Evolutionary conservation across 2,329 filamentous ascomycete genomes (phyloP).

Genomic region (Penicillium oxalicum): DNA sequence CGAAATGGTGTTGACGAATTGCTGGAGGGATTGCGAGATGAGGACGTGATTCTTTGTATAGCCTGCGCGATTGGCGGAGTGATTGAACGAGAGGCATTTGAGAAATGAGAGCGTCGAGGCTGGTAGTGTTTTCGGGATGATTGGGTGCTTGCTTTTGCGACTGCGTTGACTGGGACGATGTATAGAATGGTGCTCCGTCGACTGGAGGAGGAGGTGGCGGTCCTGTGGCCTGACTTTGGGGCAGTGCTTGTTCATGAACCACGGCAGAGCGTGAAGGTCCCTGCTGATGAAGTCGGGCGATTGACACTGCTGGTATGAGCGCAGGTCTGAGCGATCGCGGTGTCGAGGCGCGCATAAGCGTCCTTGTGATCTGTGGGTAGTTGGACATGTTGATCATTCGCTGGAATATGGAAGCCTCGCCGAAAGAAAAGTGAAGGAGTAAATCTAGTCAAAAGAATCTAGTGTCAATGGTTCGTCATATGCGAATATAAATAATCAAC

Average conservation of each 20-base stretch:
- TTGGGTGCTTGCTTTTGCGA: not conserved
- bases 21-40: slow-evolving; percentile 72
- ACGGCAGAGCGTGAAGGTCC: slow-evolving; percentile 20
- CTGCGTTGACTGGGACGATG: slow-evolving; percentile 2
- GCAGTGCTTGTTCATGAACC: slow-evolving; percentile 20
- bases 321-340: not conserved
- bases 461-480: too few species aligned
- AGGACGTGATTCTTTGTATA: slow-evolving; percentile 68
- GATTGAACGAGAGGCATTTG: slow-evolving; percentile 61
- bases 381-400: slow-evolving; percentile 6
- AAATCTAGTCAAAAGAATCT: too few species aligned
- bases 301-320: slow-evolving; percentile 2
- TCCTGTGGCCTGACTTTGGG: slow-evolving; percentile 10
- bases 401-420: not conserved
- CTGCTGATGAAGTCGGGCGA: slow-evolving; percentile 17
- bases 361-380: slow-evolving; percentile 7
- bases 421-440: not conserved
- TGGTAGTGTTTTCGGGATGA: not conserved
- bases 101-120: slow-evolving; percentile 23
- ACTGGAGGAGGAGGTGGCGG: not conserved
- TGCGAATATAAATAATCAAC: too few species aligned
- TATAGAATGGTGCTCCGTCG: slow-evolving; percentile 6
- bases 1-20: slow-evolving; percentile 67
- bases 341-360: slow-evolving; percentile 11
- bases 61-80: slow-evolving; percentile 55